phyloP scores from a whole-genome alignment of 2,329 filamentous ascomycete genomes.

The Macrophomina tecta region DNA sequence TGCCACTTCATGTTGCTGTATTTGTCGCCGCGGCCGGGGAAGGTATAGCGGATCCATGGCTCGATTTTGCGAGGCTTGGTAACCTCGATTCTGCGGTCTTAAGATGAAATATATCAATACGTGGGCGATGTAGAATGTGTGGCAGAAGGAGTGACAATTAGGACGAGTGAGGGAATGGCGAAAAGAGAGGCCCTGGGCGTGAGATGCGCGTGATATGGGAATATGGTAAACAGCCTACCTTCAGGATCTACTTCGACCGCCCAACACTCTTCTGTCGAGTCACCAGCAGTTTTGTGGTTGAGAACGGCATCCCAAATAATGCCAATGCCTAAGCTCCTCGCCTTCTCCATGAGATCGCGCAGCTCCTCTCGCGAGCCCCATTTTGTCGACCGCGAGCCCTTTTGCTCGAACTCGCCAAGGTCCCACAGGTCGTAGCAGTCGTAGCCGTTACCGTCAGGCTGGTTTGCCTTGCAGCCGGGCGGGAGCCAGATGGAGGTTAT shows the following conservation, averaged over 20 bases:
- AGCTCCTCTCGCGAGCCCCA: slow-evolving; percentile 72
- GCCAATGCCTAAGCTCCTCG: slow-evolving; percentile 60
- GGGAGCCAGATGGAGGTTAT: slow-evolving; percentile 65
- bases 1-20: slow-evolving; percentile 69
- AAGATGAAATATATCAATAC: background rate
- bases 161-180: background rate
- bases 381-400: slow-evolving; percentile 68
- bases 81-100: slow-evolving; percentile 62
- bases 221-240: slow-evolving; percentile 27
- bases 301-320: slow-evolving; percentile 74
- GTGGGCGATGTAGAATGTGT: background rate
- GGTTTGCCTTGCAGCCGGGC: slow-evolving; percentile 72
- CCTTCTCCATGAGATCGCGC: slow-evolving; percentile 59
- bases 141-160: background rate
- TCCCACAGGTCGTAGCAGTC: slow-evolving; percentile 72
- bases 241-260: slow-evolving; percentile 67
- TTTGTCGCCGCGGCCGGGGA: slow-evolving; percentile 63
- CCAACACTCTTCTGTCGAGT: slow-evolving; percentile 66
- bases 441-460: slow-evolving; percentile 66
- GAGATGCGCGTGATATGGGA: too few species aligned
- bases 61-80: slow-evolving; percentile 66
- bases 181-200: background rate
- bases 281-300: slow-evolving; percentile 74
- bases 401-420: slow-evolving; percentile 75
- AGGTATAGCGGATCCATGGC: slow-evolving; percentile 72